phyloP scores from a whole-genome alignment of 768 basidiomycete genomes.

The Suillus variegatus region DNA sequence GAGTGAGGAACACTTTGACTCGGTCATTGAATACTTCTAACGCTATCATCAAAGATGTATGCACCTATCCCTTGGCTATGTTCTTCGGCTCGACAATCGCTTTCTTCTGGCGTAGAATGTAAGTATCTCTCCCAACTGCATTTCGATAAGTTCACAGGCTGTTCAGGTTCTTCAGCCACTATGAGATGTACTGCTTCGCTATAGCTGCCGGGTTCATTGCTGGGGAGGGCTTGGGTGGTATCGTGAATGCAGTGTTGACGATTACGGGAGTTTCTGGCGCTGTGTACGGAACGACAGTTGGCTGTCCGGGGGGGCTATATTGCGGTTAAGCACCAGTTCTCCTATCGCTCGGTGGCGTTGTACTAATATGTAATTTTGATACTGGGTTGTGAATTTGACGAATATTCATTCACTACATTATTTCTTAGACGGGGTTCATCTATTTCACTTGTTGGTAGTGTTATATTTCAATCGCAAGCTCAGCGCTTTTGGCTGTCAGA shows the following conservation, averaged over 20 bases:
- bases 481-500: neutral
- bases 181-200: slow-evolving; percentile 33
- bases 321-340: slow-evolving; percentile 21
- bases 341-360: neutral
- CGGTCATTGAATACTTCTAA: neutral
- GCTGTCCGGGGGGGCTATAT: slow-evolving; percentile 30
- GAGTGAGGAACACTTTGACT: neutral
- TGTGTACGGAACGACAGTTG: slow-evolving; percentile 28
- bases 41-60: slow-evolving; percentile 14
- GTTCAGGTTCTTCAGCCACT: slow-evolving; percentile 8
- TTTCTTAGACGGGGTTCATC: neutral
- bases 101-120: slow-evolving; percentile 18
- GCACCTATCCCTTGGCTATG: slow-evolving; percentile 27
- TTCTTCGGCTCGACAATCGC: slow-evolving; percentile 26
- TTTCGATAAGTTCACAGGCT: neutral
- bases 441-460: neutral
- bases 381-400: neutral
- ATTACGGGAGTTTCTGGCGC: slow-evolving; percentile 30
- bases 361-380: neutral
- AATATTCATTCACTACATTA: neutral
- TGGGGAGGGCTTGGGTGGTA: slow-evolving; percentile 41
- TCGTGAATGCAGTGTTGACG: slow-evolving; percentile 32
- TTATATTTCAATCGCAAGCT: neutral
- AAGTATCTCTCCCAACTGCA: neutral
- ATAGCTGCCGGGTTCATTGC: slow-evolving; percentile 42